Evolutionary conservation across 108 stramenopile species (phyloP).

Genomic region (Aurantiochytrium sp.): DNA sequence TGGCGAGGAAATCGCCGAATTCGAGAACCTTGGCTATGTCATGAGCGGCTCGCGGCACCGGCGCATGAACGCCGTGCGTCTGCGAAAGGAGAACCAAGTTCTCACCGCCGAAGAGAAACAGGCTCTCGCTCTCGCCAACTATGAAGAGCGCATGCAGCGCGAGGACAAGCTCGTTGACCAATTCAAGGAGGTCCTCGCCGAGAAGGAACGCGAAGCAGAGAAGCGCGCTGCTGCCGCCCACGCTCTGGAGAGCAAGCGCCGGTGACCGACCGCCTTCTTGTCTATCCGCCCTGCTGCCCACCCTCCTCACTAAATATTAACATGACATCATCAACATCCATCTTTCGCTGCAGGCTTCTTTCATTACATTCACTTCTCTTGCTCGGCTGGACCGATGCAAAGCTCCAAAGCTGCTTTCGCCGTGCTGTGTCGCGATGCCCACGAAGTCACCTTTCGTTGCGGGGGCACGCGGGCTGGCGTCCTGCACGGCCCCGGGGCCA

Average conservation of each 20-base stretch:
- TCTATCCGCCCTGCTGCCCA: background rate
- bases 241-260: background rate
- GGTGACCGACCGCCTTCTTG: background rate
- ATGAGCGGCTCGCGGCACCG: slow-evolving; percentile 92
- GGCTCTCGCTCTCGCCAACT: slow-evolving; percentile 85
- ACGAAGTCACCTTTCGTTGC: no score
- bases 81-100: slow-evolving; percentile 98
- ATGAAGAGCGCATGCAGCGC: slow-evolving; percentile 95
- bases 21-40: slow-evolving; percentile 86
- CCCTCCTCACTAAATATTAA: no score
- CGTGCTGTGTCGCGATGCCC: no score
- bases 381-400: no score
- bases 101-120: slow-evolving; percentile 94
- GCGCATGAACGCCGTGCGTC: slow-evolving; percentile 96
- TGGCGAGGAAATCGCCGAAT: slow-evolving; percentile 78
- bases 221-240: background rate
- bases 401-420: no score
- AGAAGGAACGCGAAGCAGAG: background rate
- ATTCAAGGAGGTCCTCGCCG: background rate
- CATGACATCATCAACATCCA: no score
- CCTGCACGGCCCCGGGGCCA: no score
- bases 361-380: no score
- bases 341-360: no score
- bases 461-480: no score
- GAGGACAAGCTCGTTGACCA: slow-evolving; percentile 69